phyloP scores from a whole-genome alignment of 2,329 filamentous ascomycete species.

The Cordyceps farinosa region DNA sequence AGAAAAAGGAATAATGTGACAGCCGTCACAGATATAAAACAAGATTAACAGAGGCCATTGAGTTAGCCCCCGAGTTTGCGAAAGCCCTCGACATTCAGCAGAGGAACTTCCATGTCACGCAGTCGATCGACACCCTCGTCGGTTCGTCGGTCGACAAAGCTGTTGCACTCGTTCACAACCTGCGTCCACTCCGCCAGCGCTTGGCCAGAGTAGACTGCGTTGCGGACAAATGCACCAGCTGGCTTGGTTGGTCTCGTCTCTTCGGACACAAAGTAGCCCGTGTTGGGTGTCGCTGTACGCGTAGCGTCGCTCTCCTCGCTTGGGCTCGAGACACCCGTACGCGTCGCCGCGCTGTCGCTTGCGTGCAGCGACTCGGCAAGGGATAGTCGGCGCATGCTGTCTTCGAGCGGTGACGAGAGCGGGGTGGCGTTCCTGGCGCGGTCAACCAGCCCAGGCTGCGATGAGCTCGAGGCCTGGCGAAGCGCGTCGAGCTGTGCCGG shows the following conservation, averaged over 20 bases:
- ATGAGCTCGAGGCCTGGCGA: slow-evolving; percentile 44
- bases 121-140: slow-evolving; percentile 68
- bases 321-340: slow-evolving; percentile 22
- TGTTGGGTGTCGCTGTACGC: slow-evolving; percentile 16
- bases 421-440: slow-evolving; percentile 40
- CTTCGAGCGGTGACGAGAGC: slow-evolving; percentile 32
- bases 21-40: too few relatives aligned
- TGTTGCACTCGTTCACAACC: slow-evolving; percentile 74
- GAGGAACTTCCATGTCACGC: slow-evolving; percentile 59
- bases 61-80: slow-evolving; percentile 33
- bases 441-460: slow-evolving; percentile 2
- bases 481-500: slow-evolving; percentile 29
- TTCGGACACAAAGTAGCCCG: slow-evolving; percentile 9
- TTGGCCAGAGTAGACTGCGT: slow-evolving; percentile 62
- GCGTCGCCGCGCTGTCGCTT: slow-evolving; percentile 23
- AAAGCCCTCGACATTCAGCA: slow-evolving; percentile 41
- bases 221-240: slow-evolving; percentile 40
- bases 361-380: slow-evolving; percentile 16
- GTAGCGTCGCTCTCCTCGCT: slow-evolving; percentile 21
- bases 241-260: slow-evolving; percentile 44
- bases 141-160: slow-evolving; percentile 72
- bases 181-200: slow-evolving; percentile 76
- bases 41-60: neutral
- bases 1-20: neutral
- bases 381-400: slow-evolving; percentile 24